A percentile compares a stretch with the other conserved stretches of the same genome.
These are phyloP conservation scores for Cryptococcus amylolentus DNA, from an alignment of 1,284 basidiomycete species.

Conservation along the genomic window DNA sequence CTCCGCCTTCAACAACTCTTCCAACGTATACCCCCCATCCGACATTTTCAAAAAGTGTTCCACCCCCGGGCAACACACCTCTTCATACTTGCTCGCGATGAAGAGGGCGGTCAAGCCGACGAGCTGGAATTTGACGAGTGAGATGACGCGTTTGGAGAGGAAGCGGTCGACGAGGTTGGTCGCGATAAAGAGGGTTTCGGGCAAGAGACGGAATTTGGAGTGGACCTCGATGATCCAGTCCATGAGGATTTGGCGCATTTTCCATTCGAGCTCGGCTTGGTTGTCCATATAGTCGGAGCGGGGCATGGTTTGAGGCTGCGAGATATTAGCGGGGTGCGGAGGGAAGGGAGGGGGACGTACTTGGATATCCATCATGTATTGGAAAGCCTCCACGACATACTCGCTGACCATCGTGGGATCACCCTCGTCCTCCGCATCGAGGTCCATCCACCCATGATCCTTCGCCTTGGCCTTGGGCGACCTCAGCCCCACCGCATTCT, in stretches of 20 bases:
- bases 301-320: conserved; percentile 72
- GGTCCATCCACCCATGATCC: conserved; percentile 68
- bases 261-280: conserved; percentile 88
- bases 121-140: conserved; percentile 87
- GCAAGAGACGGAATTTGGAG: conserved; percentile 84
- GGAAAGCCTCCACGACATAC: conserved; percentile 91
- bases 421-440: conserved; percentile 88
- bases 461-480: conserved; percentile 46
- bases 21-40: conserved; percentile 78
- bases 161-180: conserved; percentile 97
- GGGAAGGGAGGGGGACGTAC: conserved; percentile 42
- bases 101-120: conserved; percentile 94
- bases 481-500: conserved; percentile 17
- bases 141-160: conserved; percentile 83
- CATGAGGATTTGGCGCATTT: conserved; percentile 88
- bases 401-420: conserved; percentile 97
- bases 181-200: conserved; percentile 93
- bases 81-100: conserved; percentile 92
- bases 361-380: conserved; percentile 76
- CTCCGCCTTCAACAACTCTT: conserved; percentile 90
- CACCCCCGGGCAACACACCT: conserved; percentile 87
- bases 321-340: conserved; percentile 6
- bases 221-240: conserved; percentile 99
- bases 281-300: conserved; percentile 85
- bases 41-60: conserved; percentile 83